Evolutionary conservation across 2,329 filamentous ascomycete species (phyloP).

Genomic region (Annulohypoxylon truncatum): DNA sequence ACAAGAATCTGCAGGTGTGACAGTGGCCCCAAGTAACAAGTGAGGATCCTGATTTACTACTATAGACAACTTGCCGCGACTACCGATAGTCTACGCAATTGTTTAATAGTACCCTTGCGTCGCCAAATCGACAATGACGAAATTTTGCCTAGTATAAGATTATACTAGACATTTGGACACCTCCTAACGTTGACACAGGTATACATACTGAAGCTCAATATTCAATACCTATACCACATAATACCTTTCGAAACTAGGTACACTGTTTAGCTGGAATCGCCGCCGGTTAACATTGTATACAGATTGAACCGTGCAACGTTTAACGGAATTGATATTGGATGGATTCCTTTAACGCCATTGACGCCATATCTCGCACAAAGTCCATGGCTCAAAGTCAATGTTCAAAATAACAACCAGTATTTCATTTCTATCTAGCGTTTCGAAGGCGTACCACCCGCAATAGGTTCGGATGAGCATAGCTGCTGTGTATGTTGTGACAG

Average conservation of each 20-base stretch:
- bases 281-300: background rate
- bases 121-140: background rate
- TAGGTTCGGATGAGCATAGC: conserved; percentile 8
- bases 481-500: conserved; percentile 20
- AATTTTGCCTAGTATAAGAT: too few species aligned
- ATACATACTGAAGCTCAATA: too few species aligned
- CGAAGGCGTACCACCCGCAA: background rate
- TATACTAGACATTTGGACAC: too few species aligned
- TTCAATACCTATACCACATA: too few species aligned
- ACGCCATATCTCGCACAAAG: conserved; percentile 1
- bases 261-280: background rate
- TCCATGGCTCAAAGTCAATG: conserved; percentile 1
- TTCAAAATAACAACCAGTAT: background rate
- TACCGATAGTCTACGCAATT: background rate
- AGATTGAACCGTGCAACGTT: background rate
- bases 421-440: background rate
- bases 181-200: too few species aligned
- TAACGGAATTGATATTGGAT: conserved; percentile 7
- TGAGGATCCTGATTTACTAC: background rate
- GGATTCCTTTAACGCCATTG: background rate
- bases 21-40: conserved; percentile 4
- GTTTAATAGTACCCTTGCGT: background rate
- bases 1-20: conserved; percentile 2
- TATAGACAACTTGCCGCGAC: background rate
- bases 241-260: background rate